Base-by-base conservation (phyloP, 441 rosid species). In the Macaranga tanarius region DNA sequence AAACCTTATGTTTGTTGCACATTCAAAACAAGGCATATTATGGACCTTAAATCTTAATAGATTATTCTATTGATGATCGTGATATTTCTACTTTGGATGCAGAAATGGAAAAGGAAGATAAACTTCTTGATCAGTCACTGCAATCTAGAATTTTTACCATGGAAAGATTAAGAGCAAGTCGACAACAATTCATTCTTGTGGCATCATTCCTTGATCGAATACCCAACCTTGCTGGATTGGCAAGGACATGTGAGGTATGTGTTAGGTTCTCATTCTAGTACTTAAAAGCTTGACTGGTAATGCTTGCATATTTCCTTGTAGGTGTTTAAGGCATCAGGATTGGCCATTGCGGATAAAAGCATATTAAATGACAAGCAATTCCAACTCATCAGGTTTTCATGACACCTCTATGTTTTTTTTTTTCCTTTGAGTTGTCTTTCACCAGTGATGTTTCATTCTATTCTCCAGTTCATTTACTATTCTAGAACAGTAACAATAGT, bases 181-280 rank as follows among this genome's bases (percentile, higher is more conserved):
- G 85, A 44, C 98, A 90, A 83, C 79, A 85, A 20, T 80, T 95
- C 80, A 84, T 95, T 70, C 87, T 95, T 48, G 98, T 95, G 69
- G 97, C 98, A 63, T 95, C 97, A 58, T 78, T 95, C 57, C 82
- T 92, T 75, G 97, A 95, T 81, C 95, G 99, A 57, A 89, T 92
- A 72, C 99, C 99, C 68, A 95, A 95, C 79, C 93, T 95, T 79
- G 98, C 98, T 60, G 97, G 99, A 64, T 84, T 95, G 85, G 94
- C 97, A 71, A 87, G 97, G 70, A 91, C 99, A 25, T 90, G 99
- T 79, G 97, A 95, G 96, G 98, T 91, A 82, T 77, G 82, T 66
- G 66, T 23, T 51, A 19, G 56, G 66, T 56, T 54, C 78, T 71
- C 47, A 50, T 70, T n/a, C 58, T 40, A 31, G 31, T 15, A 61